Base-by-base conservation (phyloP, 1,139 yeast genomes). In the Sugiyamaella japonica region DNA sequence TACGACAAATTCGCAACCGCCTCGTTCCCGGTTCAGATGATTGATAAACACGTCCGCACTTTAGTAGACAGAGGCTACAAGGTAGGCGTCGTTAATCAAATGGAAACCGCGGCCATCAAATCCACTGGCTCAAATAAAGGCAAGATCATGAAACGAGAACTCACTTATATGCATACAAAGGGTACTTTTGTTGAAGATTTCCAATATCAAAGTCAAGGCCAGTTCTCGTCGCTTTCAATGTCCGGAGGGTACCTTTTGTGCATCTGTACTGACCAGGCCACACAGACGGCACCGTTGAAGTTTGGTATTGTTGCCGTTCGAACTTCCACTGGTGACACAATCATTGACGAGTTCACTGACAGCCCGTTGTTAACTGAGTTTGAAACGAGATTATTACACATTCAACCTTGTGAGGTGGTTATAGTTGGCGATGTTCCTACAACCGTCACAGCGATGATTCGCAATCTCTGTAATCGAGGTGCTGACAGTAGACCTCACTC, bases 81-180 rank as follows among this genome's bases (percentile, higher is more conserved):
- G 66, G 90, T 93, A 3, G 98, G 96, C 0, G 83, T 93, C 1
- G 95, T 91, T 0, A 85, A 86, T 63, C 99, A 93, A 66, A 77
- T 82, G 37, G 97, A 91, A 67, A 83, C 93, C 0, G 84, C 91
- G 0, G 89, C 90, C 0, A 75, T 87, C 8, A 86, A 87, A 73
- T 82, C 73, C 57, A 77, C 66, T 34, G 75, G 78, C 1, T 69
- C 68, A 34, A 74, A 73, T 59, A 75, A 72, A 58, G 70, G 68
- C 39, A 80, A 80, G 31, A 77, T 89, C 2, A 88, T 93, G 72
- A 80, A 79, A 52, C 74, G 99, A 48, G 74, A 82, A 60, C 71
- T 91, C 5, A 81, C 93, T 0, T 82, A 83, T 7, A 84, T 89
- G 0, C 89, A 86, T 65, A 89, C 98, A 0, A 81, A 81, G 54